Conservation (phyloP, 352 stramenopile genomes). For the Globisporangium sylvaticum region DNA sequence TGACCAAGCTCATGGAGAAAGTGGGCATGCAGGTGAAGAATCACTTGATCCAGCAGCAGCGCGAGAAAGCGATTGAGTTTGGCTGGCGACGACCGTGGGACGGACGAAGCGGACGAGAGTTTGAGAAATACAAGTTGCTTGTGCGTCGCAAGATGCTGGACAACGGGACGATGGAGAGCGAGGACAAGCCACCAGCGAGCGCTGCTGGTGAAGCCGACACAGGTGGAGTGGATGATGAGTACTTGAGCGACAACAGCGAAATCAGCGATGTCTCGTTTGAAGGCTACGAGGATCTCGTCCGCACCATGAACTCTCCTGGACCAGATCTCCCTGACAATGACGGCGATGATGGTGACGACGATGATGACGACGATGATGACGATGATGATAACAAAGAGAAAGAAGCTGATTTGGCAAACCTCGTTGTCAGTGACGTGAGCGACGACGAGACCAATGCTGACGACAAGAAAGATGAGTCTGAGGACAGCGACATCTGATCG, state of each 20-base stretch:
- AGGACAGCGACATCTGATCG: slow-evolving; percentile 58
- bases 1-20: slow-evolving; percentile 45
- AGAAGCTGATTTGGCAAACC: slow-evolving; percentile 27
- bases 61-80: slow-evolving; percentile 53
- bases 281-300: slow-evolving; percentile 55
- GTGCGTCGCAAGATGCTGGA: slow-evolving; percentile 36
- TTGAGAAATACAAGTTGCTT: slow-evolving; percentile 50
- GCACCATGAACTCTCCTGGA: slow-evolving; percentile 10
- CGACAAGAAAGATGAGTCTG: slow-evolving; percentile 33
- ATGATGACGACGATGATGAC: slow-evolving; percentile 22
- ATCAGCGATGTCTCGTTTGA: slow-evolving; percentile 74
- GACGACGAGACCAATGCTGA: slow-evolving; percentile 28
- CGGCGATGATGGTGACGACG: slow-evolving; percentile 1
- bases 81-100: slow-evolving; percentile 66
- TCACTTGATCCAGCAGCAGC: slow-evolving; percentile 58
- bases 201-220: slow-evolving; percentile 2
- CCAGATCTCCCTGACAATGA: background rate
- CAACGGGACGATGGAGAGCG: slow-evolving; percentile 23
- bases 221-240: slow-evolving; percentile 11
- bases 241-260: slow-evolving; percentile 57
- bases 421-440: slow-evolving; percentile 52
- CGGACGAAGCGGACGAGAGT: slow-evolving; percentile 51
- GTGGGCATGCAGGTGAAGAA: slow-evolving; percentile 45
- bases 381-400: slow-evolving; percentile 22
- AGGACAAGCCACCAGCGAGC: slow-evolving; percentile 5